Conservation (phyloP, 2,329 filamentous ascomycete species). For the Chalaropsis thielavioides region DNA sequence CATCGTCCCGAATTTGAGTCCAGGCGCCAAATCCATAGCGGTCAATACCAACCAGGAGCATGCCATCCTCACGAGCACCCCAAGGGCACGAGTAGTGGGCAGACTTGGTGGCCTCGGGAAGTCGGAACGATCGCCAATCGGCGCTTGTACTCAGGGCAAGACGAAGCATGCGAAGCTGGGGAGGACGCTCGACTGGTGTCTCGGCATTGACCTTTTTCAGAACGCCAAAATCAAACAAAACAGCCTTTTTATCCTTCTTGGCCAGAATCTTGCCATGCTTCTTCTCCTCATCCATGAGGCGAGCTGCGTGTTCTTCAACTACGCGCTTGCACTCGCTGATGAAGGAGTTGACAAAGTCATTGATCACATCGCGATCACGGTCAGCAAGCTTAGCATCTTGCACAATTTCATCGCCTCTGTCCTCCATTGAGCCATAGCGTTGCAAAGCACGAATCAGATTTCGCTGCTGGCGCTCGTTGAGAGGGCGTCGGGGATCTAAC, state of each 20-base stretch:
- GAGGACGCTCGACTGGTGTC: conserved; percentile 80
- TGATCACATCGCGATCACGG: conserved; percentile 69
- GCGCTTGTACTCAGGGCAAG: conserved; percentile 51
- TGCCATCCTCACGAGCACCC: conserved; percentile 88
- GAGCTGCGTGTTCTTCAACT: conserved; percentile 52
- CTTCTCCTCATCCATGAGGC: conserved; percentile 68
- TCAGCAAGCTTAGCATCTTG: conserved; percentile 72
- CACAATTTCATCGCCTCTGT: conserved; percentile 75
- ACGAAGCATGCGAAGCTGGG: conserved; percentile 73
- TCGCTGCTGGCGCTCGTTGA: conserved; percentile 84
- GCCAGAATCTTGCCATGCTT: conserved; percentile 67
- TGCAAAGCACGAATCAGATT: conserved; percentile 85
- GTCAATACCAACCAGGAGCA: conserved; percentile 88
- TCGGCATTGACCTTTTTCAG: conserved; percentile 93
- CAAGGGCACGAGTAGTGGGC: conserved; percentile 85
- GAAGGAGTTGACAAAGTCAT: conserved; percentile 61
- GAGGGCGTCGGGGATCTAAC: conserved; percentile 72
- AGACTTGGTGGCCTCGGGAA: conserved; percentile 81
- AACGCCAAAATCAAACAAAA: conserved; percentile 85
- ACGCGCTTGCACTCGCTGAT: conserved; percentile 43
- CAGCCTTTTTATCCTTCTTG: conserved; percentile 95
- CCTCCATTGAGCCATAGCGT: conserved; percentile 78
- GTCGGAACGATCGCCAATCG: conserved; percentile 67
- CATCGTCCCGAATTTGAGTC: conserved; percentile 84
- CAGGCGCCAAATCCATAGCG: conserved; percentile 92